These are phyloP conservation scores for Hanseniaspora occidentalis DNA, from an alignment of 805 yeast genomes.

Conservation along the genomic window DNA sequence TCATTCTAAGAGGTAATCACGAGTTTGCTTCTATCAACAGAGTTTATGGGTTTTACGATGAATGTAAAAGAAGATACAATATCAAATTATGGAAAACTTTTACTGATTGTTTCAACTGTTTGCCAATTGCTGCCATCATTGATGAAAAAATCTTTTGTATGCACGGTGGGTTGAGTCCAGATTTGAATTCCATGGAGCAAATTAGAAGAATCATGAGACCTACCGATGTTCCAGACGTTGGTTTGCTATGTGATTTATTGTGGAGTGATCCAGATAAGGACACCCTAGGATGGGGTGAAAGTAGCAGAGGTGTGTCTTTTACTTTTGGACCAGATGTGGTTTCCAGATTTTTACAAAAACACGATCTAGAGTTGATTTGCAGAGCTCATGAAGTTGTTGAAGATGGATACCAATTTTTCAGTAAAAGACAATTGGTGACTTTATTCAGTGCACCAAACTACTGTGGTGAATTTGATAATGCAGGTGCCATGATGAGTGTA, in stretches of 20 bases:
- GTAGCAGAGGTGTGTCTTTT: constrained; percentile 96
- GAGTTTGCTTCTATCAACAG: constrained; percentile 97
- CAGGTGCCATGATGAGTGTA: constrained; percentile 99
- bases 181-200: constrained; percentile 95
- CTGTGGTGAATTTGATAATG: constrained; percentile 98
- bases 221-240: constrained; percentile 97
- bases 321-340: constrained; percentile 99
- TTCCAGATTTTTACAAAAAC: constrained; percentile 88
- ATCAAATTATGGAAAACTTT: constrained; percentile 98
- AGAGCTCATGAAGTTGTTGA: constrained; percentile 99
- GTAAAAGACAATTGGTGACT: constrained; percentile 92
- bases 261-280: constrained; percentile 99
- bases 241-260: constrained; percentile 85
- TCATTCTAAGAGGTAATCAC: constrained; percentile 94
- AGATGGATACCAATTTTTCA: constrained; percentile 96
- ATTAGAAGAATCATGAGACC: constrained; percentile 99
- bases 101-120: constrained; percentile 95
- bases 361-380: constrained; percentile 95
- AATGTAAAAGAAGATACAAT: constrained; percentile 95
- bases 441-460: constrained; percentile 94
- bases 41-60: constrained; percentile 96
- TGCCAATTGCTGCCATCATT: constrained; percentile 96
- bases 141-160: constrained; percentile 96
- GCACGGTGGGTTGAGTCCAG: constrained; percentile 99
- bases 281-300: constrained; percentile 97